phyloP scores from a whole-genome alignment of 176 grass and related monocot species.

The Microstegium vimineum region DNA sequence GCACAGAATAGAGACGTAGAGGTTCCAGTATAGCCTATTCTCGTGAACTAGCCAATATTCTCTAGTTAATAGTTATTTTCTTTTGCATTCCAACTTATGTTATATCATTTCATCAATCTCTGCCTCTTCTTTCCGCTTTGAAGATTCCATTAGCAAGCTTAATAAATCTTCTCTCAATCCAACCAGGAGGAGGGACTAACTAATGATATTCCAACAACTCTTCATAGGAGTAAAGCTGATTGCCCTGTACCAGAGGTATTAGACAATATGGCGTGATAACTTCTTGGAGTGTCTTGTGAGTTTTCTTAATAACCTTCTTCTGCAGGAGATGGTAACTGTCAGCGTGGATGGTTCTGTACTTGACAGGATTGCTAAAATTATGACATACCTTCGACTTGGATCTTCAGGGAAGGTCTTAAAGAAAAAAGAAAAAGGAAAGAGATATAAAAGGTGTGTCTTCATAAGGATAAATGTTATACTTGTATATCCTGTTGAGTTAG shows the following conservation, averaged over 20 bases:
- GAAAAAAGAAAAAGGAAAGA: no score
- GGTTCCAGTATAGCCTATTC: background rate
- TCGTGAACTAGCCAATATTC: background rate
- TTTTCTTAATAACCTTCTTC: no score
- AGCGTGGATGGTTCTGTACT: no score
- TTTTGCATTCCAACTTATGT: background rate
- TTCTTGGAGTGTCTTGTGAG: no score
- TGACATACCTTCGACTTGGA: no score
- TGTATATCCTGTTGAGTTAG: no score
- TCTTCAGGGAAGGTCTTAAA: no score
- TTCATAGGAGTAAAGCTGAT: conserved; percentile 98
- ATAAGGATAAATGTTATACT: no score
- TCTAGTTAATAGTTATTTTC: background rate
- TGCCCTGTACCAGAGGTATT: conserved; percentile 47
- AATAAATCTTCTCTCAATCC: conserved; percentile 22
- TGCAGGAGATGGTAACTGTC: no score
- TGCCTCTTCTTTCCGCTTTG: background rate
- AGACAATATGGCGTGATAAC: no score
- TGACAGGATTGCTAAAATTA: no score
- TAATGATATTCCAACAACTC: conserved; percentile 93
- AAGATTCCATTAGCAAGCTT: background rate
- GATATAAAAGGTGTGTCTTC: no score
- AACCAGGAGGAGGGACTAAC: conserved; percentile 78
- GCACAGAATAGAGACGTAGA: background rate
- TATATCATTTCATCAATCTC: background rate